Evolutionary conservation across 2,329 filamentous ascomycete species (phyloP).

Genomic region (Colletotrichum tropicicola): DNA sequence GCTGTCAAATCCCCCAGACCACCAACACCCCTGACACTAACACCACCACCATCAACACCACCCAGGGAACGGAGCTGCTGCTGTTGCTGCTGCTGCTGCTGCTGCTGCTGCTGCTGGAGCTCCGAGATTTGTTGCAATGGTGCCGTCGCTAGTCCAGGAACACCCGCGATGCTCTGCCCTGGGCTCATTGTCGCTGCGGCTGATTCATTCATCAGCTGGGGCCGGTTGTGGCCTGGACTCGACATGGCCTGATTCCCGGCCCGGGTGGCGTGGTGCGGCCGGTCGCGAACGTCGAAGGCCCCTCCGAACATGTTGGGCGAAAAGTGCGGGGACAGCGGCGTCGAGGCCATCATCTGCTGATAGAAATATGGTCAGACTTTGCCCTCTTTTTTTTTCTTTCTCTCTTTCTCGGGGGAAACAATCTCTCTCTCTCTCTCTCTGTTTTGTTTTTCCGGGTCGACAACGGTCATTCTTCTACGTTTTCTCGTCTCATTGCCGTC

Average conservation of each 20-base stretch:
- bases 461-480: not conserved
- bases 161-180: not conserved
- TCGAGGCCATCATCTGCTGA: conserved; percentile 30
- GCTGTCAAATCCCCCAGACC: conserved; percentile 9
- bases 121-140: not conserved
- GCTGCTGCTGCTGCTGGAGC: conserved; percentile 2
- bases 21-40: too few relatives aligned
- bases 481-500: not conserved
- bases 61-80: conserved; percentile 10
- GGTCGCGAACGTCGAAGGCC: conserved; percentile 18
- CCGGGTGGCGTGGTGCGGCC: conserved; percentile 27
- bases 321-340: conserved; percentile 26
- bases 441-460: not conserved
- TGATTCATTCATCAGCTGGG: conserved; percentile 4
- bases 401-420: too few relatives aligned
- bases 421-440: not conserved
- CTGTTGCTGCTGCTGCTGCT: not conserved
- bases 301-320: conserved; percentile 19
- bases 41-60: too few relatives aligned
- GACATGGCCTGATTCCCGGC: conserved; percentile 25
- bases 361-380: conserved; percentile 27
- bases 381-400: not conserved
- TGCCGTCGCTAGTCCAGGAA: conserved; percentile 8
- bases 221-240: conserved; percentile 12
- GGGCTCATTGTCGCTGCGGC: not conserved